phyloP scores from a whole-genome alignment of 2,329 filamentous ascomycete species.

The Sphaerulina musiva region DNA sequence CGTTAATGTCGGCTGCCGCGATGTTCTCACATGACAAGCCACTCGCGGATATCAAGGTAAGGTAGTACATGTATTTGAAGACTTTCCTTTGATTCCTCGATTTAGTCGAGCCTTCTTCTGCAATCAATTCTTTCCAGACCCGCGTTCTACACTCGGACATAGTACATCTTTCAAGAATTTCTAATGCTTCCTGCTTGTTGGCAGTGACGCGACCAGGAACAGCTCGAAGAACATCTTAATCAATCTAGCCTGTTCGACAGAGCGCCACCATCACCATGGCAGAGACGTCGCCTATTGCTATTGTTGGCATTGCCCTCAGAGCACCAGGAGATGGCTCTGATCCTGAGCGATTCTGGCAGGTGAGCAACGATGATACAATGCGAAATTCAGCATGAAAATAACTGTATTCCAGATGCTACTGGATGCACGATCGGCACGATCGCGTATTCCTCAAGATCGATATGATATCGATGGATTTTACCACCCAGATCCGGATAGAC shows the following conservation, averaged over 20 bases:
- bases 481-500: constrained; percentile 8
- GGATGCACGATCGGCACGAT: constrained; percentile 4
- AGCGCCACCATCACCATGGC: background rate
- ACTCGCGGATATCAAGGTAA: background rate
- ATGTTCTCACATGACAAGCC: background rate
- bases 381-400: background rate
- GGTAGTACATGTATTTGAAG: background rate
- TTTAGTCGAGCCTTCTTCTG: background rate
- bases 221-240: background rate
- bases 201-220: background rate
- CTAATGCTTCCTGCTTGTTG: background rate
- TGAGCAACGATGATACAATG: background rate
- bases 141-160: background rate
- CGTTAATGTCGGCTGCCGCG: background rate
- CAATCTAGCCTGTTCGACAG: background rate
- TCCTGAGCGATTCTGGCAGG: constrained; percentile 6
- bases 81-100: background rate
- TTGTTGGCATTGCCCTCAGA: constrained; percentile 6
- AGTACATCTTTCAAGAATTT: background rate
- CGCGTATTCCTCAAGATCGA: constrained; percentile 6
- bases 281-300: background rate
- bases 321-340: constrained; percentile 7
- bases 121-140: background rate
- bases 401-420: constrained; percentile 2
- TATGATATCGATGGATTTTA: constrained; percentile 13